Conservation (phyloP, 345 rosid species). For the Rhodomyrtus tomentosa region DNA sequence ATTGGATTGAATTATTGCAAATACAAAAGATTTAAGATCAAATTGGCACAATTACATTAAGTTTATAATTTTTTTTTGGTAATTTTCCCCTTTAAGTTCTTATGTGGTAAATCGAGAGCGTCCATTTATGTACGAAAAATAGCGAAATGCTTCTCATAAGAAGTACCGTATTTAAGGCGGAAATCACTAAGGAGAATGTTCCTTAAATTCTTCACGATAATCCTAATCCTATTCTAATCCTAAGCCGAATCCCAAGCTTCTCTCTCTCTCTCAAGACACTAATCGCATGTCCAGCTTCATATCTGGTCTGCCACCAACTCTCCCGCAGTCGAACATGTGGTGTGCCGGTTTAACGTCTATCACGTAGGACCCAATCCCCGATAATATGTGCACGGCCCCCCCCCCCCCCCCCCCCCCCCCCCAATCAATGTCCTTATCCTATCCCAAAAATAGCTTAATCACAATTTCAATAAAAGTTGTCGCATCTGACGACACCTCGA, state of each 20-base stretch:
- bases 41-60: too few species aligned
- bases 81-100: background rate
- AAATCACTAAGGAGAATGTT: background rate
- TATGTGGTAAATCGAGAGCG: background rate
- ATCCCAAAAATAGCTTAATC: background rate
- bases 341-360: background rate
- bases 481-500: too few species aligned
- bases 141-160: background rate
- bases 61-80: too few species aligned
- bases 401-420: too few species aligned
- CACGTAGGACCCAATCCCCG: background rate
- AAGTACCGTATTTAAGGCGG: background rate
- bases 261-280: background rate
- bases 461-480: background rate
- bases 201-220: background rate
- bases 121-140: background rate
- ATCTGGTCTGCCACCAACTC: conserved; percentile 1
- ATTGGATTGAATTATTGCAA: too few species aligned
- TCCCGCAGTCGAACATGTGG: background rate
- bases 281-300: background rate
- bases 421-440: background rate
- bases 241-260: background rate
- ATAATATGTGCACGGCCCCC: too few species aligned
- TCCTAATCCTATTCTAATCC: background rate
- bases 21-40: too few species aligned